These are phyloP conservation scores for Helminthosporium solani DNA, from an alignment of 2,329 filamentous ascomycete genomes.

Conservation along the genomic window DNA sequence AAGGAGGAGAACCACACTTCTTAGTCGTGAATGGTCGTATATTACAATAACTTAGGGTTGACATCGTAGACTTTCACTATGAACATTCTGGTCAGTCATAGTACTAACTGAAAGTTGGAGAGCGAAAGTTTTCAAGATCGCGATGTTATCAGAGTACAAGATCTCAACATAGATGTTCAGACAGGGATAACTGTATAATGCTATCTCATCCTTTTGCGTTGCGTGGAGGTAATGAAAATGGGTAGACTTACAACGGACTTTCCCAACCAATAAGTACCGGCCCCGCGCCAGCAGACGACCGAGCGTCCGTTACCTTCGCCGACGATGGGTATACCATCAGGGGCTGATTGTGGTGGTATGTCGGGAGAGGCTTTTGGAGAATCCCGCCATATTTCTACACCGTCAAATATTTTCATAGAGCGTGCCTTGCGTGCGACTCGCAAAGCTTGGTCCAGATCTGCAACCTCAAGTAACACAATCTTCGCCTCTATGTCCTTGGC, in stretches of 20 bases:
- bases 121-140: no score
- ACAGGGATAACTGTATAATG: constrained; percentile 71
- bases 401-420: constrained; percentile 30
- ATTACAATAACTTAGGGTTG: no score
- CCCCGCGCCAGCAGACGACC: constrained; percentile 45
- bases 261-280: constrained; percentile 30
- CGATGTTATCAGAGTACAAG: constrained; percentile 73
- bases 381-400: constrained; percentile 72
- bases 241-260: constrained; percentile 63
- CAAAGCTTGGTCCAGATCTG: constrained; percentile 65
- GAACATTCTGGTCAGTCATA: no score
- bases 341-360: not conserved
- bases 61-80: no score
- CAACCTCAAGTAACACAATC: constrained; percentile 69
- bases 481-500: constrained; percentile 53
- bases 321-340: constrained; percentile 27
- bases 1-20: no score
- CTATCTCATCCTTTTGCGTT: constrained; percentile 68
- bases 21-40: no score
- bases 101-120: no score
- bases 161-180: constrained; percentile 93
- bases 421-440: constrained; percentile 58
- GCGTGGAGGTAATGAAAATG: constrained; percentile 11
- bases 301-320: constrained; percentile 48
- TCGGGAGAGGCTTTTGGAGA: constrained; percentile 33